A percentile compares a stretch with the other conserved stretches of the same genome.
Evolutionary conservation across 345 rosid species (phyloP).

Genomic region (Viola odorata): DNA sequence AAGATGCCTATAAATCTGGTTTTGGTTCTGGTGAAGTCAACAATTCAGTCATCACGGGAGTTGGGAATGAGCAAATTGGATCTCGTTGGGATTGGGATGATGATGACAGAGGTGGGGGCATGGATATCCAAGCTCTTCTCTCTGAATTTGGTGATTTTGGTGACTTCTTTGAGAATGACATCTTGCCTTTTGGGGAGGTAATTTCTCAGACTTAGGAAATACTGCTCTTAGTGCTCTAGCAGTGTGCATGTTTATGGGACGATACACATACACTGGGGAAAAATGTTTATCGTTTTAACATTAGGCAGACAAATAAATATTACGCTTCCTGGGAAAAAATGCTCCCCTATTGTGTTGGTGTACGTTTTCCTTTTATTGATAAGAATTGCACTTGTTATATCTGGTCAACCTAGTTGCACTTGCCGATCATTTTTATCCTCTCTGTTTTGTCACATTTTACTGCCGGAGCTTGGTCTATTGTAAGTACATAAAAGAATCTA

Average conservation of each 20-base stretch:
- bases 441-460: too few species aligned
- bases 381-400: too few species aligned
- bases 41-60: slow-evolving; percentile 53
- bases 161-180: slow-evolving; percentile 92
- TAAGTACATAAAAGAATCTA: too few species aligned
- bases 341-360: too few species aligned
- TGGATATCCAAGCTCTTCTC: slow-evolving; percentile 93
- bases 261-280: not conserved
- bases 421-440: too few species aligned
- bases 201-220: slow-evolving; percentile 10
- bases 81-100: slow-evolving; percentile 91
- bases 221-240: not conserved
- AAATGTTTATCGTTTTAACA: too few species aligned
- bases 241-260: slow-evolving; percentile 1
- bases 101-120: slow-evolving; percentile 77
- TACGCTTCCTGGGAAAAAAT: too few species aligned
- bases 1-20: slow-evolving; percentile 46
- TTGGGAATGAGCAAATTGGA: slow-evolving; percentile 63
- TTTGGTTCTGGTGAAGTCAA: slow-evolving; percentile 53
- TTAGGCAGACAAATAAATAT: too few species aligned
- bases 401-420: too few species aligned
- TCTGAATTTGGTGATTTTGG: slow-evolving; percentile 99
- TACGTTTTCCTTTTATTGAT: too few species aligned
- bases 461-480: too few species aligned
- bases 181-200: slow-evolving; percentile 98